Percentiles rank a stretch among this genome's conserved stretches.
phyloP scores from a whole-genome alignment of 148 eudicot species.

The Silene latifolia region DNA sequence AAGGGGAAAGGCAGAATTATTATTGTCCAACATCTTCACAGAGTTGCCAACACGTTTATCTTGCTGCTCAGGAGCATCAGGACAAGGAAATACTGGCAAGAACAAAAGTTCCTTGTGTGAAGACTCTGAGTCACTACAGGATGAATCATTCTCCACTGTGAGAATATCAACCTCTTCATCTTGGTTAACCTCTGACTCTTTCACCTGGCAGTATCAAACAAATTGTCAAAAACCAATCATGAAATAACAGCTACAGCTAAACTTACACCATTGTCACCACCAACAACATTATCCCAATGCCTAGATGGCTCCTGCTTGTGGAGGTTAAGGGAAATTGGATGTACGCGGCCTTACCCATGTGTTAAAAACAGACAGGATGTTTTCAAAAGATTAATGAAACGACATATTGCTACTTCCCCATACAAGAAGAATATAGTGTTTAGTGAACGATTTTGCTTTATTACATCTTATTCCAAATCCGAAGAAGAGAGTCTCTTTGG shows the following conservation, averaged over 20 bases:
- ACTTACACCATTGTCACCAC: too few species aligned
- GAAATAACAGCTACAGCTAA: not conserved
- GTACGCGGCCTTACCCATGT: not conserved
- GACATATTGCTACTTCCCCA: not conserved
- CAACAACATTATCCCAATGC: not conserved
- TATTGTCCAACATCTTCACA: slow-evolving; percentile 49
- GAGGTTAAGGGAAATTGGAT: not conserved
- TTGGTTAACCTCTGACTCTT: slow-evolving; percentile 67
- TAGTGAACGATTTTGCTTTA: not conserved
- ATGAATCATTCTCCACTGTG: slow-evolving; percentile 65
- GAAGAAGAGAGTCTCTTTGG: not conserved
- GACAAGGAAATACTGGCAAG: slow-evolving; percentile 70
- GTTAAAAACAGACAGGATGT: not conserved
- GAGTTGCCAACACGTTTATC: slow-evolving; percentile 49
- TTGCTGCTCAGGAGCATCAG: slow-evolving; percentile 61
- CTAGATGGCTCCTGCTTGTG: not conserved
- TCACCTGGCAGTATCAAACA: slow-evolving; percentile 44
- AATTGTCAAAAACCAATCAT: slow-evolving; percentile 8
- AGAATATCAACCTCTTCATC: slow-evolving; percentile 73
- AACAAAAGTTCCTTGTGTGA: slow-evolving; percentile 78
- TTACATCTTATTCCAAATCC: not conserved
- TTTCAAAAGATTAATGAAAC: not conserved
- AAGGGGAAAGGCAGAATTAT: slow-evolving; percentile 62
- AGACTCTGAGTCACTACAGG: slow-evolving; percentile 85
- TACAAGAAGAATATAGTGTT: not conserved